These are phyloP conservation scores for Leucosporidium scottii DNA, from an alignment of 768 basidiomycete genomes.

Conservation along the genomic window DNA sequence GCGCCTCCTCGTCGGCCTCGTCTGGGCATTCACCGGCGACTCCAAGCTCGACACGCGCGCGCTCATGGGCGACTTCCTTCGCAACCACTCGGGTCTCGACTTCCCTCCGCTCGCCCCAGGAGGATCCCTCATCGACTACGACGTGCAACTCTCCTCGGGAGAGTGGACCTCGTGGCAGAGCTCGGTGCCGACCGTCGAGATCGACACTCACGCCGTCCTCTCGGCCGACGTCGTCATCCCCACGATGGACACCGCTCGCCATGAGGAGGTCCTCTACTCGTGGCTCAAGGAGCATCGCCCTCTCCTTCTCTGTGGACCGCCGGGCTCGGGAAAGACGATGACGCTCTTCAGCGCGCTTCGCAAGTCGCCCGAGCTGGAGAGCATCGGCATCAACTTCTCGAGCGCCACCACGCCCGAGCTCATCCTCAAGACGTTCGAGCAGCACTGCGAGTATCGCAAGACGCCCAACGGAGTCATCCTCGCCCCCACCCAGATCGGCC, in stretches of 20 bases:
- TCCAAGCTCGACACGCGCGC: constrained; percentile 83
- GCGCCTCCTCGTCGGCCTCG: constrained; percentile 78
- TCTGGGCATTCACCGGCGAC: constrained; percentile 98
- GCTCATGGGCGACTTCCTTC: constrained; percentile 78
- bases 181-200: constrained; percentile 87
- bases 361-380: constrained; percentile 97
- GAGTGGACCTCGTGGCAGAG: constrained; percentile 91
- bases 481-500: constrained; percentile 85
- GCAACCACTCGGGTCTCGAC: constrained; percentile 79
- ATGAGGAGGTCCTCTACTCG: constrained; percentile 96
- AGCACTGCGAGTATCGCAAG: constrained; percentile 98
- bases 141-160: constrained; percentile 75
- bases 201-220: constrained; percentile 92
- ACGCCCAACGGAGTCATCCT: constrained; percentile 97
- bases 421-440: constrained; percentile 98
- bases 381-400: constrained; percentile 97
- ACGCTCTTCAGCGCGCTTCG: constrained; percentile 95
- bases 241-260: constrained; percentile 95
- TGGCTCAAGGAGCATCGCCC: constrained; percentile 99
- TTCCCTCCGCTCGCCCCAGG: constrained; percentile 68
- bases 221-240: constrained; percentile 96
- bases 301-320: constrained; percentile 94
- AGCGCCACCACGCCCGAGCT: constrained; percentile 97
- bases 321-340: constrained; percentile 99
- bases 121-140: constrained; percentile 85